These are phyloP conservation scores for Knoxdaviesia capensis DNA, from an alignment of 2,329 filamentous ascomycete species.

Conservation along the genomic window DNA sequence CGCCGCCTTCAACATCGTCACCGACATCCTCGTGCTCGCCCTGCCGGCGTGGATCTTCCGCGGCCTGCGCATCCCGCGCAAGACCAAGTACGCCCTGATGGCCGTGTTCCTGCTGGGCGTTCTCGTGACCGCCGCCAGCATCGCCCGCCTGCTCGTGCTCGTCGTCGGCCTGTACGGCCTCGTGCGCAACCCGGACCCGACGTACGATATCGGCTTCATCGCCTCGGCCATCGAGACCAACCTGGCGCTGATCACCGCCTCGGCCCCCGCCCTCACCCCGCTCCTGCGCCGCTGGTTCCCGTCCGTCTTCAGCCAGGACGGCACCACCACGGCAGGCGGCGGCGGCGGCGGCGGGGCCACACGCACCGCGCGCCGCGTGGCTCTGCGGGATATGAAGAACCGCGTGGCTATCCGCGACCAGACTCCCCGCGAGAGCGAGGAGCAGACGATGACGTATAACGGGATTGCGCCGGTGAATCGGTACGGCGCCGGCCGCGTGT, in stretches of 20 bases:
- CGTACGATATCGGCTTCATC: constrained; percentile 13
- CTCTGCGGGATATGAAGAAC: too few species aligned
- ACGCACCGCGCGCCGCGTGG: too few species aligned
- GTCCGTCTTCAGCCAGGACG: constrained; percentile 13
- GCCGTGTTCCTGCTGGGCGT: constrained; percentile 18
- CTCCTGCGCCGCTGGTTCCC: constrained; percentile 15
- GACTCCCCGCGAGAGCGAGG: too few species aligned
- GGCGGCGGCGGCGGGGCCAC: too few species aligned
- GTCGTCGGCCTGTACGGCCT: constrained; percentile 3
- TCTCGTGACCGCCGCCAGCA: constrained; percentile 14
- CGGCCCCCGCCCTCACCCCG: constrained; percentile 15
- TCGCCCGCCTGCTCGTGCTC: constrained; percentile 13
- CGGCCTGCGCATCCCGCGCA: constrained; percentile 16
- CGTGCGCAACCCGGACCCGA: constrained; percentile 6
- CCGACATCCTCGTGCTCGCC: constrained; percentile 17
- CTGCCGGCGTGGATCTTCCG: constrained; percentile 20
- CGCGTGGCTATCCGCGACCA: too few species aligned
- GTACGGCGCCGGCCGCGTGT: too few species aligned
- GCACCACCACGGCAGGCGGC: too few species aligned
- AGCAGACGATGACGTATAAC: too few species aligned
- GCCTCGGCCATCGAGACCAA: constrained; percentile 15
- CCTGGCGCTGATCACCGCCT: constrained; percentile 16
- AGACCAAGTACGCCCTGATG: constrained; percentile 17
- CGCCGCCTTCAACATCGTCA: constrained; percentile 18
- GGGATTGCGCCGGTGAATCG: too few species aligned